Evolutionary conservation across 805 yeast genomes (phyloP), one percentile per base, ranked within the genome.

Genomic region (Candida khao-thaluensis): DNA sequence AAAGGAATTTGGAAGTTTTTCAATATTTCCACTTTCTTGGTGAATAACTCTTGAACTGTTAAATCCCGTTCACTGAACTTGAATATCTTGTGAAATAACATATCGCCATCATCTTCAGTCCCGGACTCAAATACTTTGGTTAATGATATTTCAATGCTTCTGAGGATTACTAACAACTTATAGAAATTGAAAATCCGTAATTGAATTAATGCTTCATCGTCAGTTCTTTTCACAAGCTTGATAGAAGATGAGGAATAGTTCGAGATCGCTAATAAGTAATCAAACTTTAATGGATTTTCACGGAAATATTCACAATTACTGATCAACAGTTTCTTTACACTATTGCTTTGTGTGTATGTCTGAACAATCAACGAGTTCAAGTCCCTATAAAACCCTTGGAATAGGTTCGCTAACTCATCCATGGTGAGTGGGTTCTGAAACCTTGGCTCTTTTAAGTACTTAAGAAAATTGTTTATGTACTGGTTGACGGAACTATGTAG

Each of bases 401-500:
- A 69, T 30, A 69, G 50, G 15, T 41, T 30, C 9, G 66, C 55
- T 25, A 69, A 51, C 46, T 69, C 72, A 15, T 42, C 35, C 16
- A 66, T 50, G 8, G 68, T 55, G 17, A 69, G 52, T 5, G 74
- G 74, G 27, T 64, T 52, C 49, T 62, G 72, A 43, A 60, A 69
- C 17, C 73, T 56, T 8, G 74, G 74, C 43, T 68, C 74, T 44
- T 64, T 64, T 39, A 69, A 53, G 40, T 67, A 66, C 40, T 53
- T 56, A 22, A 62, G 20, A 27, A 47, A 47, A 5, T 41, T 40
- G 10, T 37, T 28, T 10, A 44, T 26, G 12, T 41, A 41, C 22
- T 26, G 36, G 14, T 21, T 33, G 3, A 38, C 20, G 17, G 42
- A 38, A 17, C 10, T 20, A 20, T 38, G 42, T 12, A 38, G 14